These are phyloP conservation scores for Phytopythium aichiense DNA, from an alignment of 352 stramenopile species.

Conservation along the genomic window DNA sequence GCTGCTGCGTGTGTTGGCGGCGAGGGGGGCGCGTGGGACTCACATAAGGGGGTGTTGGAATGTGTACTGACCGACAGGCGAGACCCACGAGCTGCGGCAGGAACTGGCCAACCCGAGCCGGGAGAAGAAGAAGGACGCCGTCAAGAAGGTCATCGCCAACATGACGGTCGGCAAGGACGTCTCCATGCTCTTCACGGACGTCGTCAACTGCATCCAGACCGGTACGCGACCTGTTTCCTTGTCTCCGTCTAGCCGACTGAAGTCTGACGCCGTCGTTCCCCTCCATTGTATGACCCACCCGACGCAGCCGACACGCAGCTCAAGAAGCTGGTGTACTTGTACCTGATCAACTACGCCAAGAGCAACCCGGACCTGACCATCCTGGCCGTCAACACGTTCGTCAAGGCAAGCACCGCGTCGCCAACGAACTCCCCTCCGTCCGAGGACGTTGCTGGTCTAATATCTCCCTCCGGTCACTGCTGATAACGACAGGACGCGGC, in stretches of 20 bases:
- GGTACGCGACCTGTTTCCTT: constrained; percentile 25
- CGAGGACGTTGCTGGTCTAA: too few relatives aligned
- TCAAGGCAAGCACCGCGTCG: constrained; percentile 45
- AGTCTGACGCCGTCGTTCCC: neutral
- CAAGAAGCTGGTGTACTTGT: constrained; percentile 99
- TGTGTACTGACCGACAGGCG: constrained; percentile 30
- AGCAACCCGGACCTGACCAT: constrained; percentile 99
- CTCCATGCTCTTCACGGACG: constrained; percentile 98
- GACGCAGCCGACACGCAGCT: constrained; percentile 93
- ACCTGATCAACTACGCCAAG: constrained; percentile 99
- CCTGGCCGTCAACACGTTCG: constrained; percentile 99
- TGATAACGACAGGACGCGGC: constrained; percentile 42
- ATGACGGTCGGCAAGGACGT: constrained; percentile 99
- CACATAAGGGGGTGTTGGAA: neutral
- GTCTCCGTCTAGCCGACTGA: too few relatives aligned
- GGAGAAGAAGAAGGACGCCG: constrained; percentile 98
- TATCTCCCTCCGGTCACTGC: neutral
- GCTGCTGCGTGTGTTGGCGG: neutral
- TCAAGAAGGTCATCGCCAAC: constrained; percentile 99
- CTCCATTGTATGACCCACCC: constrained; percentile 1
- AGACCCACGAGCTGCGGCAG: constrained; percentile 97
- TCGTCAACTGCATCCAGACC: constrained; percentile 99
- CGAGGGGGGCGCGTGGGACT: neutral
- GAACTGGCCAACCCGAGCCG: constrained; percentile 96
- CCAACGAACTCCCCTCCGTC: too few relatives aligned